phyloP scores from a whole-genome alignment of 2,329 filamentous ascomycete genomes.

The Epichloe brachyelytri region DNA sequence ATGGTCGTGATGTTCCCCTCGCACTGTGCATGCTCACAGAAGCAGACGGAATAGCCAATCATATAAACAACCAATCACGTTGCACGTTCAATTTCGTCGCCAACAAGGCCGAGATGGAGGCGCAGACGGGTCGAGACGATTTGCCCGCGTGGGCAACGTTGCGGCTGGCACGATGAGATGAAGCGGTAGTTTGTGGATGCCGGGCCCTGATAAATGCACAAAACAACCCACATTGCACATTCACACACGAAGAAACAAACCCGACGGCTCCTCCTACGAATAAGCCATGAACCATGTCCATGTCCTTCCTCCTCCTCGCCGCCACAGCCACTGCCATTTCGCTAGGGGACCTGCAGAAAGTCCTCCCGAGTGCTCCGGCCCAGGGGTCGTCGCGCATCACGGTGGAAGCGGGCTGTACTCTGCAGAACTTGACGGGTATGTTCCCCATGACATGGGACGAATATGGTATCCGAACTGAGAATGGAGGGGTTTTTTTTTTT shows the following conservation, averaged over 20 bases:
- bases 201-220: background rate
- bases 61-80: too few relatives aligned
- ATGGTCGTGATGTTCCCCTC: too few relatives aligned
- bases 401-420: conserved; percentile 18
- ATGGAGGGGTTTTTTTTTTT: background rate
- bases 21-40: too few relatives aligned
- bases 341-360: conserved; percentile 8
- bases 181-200: conserved; percentile 2
- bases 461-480: too few relatives aligned
- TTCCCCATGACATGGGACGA: background rate
- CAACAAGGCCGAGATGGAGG: background rate
- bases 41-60: too few relatives aligned
- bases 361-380: conserved; percentile 24
- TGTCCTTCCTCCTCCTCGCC: conserved; percentile 9
- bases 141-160: background rate
- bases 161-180: conserved; percentile 1
- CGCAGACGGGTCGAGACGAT: background rate
- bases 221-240: background rate
- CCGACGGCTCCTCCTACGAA: background rate
- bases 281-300: background rate
- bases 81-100: too few relatives aligned
- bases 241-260: background rate
- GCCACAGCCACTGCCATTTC: conserved; percentile 8
- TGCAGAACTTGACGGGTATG: conserved; percentile 23
- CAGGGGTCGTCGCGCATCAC: conserved; percentile 16